These are phyloP conservation scores for Paraurostyla sp. DNA, from an alignment of 73 alveolate species.

Conservation along the genomic window DNA sequence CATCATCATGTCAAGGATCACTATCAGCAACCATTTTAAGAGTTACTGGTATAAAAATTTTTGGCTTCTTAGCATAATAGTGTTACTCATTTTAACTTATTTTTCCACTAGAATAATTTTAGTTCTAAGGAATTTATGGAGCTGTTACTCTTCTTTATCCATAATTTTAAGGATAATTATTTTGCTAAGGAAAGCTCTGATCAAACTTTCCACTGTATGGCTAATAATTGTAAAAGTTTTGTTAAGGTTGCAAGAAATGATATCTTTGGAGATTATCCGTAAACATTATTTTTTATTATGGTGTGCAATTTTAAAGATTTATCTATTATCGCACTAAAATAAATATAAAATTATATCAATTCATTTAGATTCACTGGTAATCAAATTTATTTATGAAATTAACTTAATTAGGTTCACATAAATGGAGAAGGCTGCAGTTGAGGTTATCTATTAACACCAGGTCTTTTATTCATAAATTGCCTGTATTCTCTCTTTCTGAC, in stretches of 20 bases:
- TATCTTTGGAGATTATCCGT: neutral
- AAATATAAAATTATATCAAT: too few relatives aligned
- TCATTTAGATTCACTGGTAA: neutral
- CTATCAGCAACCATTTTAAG: slow-evolving; percentile 62
- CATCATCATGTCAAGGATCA: slow-evolving; percentile 69
- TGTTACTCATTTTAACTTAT: neutral
- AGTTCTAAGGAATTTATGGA: neutral
- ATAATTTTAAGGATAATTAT: neutral
- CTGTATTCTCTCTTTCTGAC: slow-evolving; percentile 48
- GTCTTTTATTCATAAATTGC: slow-evolving; percentile 56
- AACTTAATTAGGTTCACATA: slow-evolving; percentile 2
- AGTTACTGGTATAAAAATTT: slow-evolving; percentile 69
- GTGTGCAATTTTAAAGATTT: too few relatives aligned
- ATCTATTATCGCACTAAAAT: too few relatives aligned
- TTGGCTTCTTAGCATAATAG: neutral
- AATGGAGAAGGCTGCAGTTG: neutral
- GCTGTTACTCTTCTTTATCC: neutral
- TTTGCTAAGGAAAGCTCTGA: neutral
- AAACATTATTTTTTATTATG: neutral
- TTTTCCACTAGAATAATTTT: neutral
- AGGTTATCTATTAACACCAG: slow-evolving; percentile 8
- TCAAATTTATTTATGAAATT: slow-evolving; percentile 1
- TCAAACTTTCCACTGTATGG: neutral
- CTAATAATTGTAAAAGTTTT: neutral
- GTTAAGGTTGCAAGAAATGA: neutral